These are phyloP conservation scores for Basipetospora chlamydospora DNA, from an alignment of 2,329 filamentous ascomycete species.

Conservation along the genomic window DNA sequence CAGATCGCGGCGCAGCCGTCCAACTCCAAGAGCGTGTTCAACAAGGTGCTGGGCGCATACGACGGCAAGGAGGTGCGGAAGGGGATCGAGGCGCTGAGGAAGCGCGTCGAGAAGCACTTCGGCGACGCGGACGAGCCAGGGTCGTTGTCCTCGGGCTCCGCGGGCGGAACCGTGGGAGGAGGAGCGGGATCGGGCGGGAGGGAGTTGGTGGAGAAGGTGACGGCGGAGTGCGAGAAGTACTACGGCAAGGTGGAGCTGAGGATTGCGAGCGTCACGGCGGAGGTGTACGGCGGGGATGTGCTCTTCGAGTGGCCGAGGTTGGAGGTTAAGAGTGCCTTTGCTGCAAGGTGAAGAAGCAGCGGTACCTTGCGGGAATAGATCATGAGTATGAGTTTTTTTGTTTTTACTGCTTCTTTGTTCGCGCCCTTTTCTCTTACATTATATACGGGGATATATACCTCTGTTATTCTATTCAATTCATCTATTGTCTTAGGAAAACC, in stretches of 20 bases:
- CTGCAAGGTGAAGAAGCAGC: neutral
- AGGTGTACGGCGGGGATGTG: slow-evolving; percentile 50
- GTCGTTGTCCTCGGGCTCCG: too few species aligned
- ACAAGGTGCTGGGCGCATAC: slow-evolving; percentile 69
- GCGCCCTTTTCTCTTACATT: too few species aligned
- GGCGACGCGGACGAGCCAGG: slow-evolving; percentile 80
- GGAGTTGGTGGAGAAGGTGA: slow-evolving; percentile 41
- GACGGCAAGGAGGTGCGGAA: slow-evolving; percentile 77
- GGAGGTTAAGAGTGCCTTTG: slow-evolving; percentile 47
- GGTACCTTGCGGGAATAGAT: neutral
- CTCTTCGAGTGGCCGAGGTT: slow-evolving; percentile 51
- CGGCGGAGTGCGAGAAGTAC: slow-evolving; percentile 46
- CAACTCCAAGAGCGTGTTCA: slow-evolving; percentile 69
- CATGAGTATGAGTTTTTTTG: neutral
- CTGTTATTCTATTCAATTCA: too few species aligned
- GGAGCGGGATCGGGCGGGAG: slow-evolving; percentile 51
- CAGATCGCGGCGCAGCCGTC: slow-evolving; percentile 66
- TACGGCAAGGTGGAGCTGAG: slow-evolving; percentile 48
- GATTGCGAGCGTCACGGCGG: slow-evolving; percentile 43
- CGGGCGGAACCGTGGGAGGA: too few species aligned
- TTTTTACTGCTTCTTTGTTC: neutral
- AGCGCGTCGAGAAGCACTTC: slow-evolving; percentile 95
- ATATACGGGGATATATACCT: too few species aligned
- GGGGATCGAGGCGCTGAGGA: slow-evolving; percentile 78
- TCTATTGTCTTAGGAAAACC: too few species aligned